Evolutionary conservation across 2,329 filamentous ascomycete species (phyloP), one percentile per base, ranked within the genome.

Genomic region (Metarhizium guizhouense): DNA sequence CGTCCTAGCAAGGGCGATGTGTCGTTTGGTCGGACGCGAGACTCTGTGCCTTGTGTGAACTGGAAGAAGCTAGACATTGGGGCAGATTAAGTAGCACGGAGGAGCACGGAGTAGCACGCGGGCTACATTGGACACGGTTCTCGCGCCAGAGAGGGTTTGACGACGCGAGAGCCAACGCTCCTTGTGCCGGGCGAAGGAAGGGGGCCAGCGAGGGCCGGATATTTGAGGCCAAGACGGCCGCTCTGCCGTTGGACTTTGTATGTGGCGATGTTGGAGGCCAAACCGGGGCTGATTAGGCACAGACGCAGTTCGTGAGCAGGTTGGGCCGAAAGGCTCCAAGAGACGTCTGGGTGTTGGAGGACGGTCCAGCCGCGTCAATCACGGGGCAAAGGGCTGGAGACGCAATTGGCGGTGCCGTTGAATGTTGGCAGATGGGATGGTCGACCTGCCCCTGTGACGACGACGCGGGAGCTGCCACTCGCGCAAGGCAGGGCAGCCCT

Each of bases 21-120:
- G 63, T 85, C 79, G 62, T 73, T 74, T 56, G 75, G 75, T 52
- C 75, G 75, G 58, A 74, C 72, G 63, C 74, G 77, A 59, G 81
- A 78, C 70, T 86, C 84, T 64, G 73, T 77, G 68, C 83, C 84
- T 65, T 83, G 83, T 59, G 83, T 83, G 71, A 87, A 87, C 67
- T 79, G 76, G 72, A 87, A 86, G 75, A 86, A 84, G 64, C 78
- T 76, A 65, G 83, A 81, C 82, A 86, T 85, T 51, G 49, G 52
- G 18, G 40, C 55, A 48, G 53, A 20, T 29, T 58, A 59, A 58
- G 56, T 29, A 20, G 13, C 51, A 45, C 30, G 25, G 32, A 40
- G 14, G 42, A 32, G 52, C 43, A 43, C 43, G 25, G 54, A 58
- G 56, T 36, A 20, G 13, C 51, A 45, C 18, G n/a, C 30, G 42